These are phyloP conservation scores for Xylaria intraflava DNA, from an alignment of 495 filamentous ascomycete genomes.

Conservation along the genomic window DNA sequence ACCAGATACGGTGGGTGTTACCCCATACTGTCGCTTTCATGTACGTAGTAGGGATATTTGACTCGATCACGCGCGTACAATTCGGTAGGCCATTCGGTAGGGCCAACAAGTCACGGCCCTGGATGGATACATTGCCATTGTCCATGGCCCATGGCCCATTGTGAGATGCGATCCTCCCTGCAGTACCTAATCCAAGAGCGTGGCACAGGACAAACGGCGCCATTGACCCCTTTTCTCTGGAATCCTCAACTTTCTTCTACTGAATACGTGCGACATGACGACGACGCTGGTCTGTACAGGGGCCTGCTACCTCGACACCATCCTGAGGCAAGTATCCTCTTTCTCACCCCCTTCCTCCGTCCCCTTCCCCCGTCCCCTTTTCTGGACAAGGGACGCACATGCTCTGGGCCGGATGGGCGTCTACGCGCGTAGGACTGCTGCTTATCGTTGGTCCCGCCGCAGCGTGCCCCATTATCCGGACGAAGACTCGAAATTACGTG, in stretches of 20 bases:
- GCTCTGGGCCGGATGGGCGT: conserved; percentile 11
- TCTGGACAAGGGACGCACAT: conserved; percentile 6
- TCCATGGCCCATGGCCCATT: too few species aligned
- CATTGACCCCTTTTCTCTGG: neutral
- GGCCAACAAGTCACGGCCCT: too few species aligned
- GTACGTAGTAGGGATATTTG: neutral
- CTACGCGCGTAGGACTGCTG: neutral
- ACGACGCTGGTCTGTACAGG: conserved; percentile 53
- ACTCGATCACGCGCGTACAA: neutral
- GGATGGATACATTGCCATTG: too few species aligned
- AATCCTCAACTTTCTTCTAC: neutral
- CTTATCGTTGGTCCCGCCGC: conserved; percentile 13
- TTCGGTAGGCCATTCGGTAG: too few species aligned
- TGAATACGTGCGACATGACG: neutral
- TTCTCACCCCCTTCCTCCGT: too few species aligned
- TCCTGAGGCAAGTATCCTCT: conserved; percentile 50
- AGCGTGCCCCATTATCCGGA: conserved; percentile 60
- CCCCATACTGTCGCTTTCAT: too few species aligned
- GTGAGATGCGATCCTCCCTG: too few species aligned
- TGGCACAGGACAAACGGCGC: neutral
- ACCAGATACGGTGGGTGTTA: too few species aligned
- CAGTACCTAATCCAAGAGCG: conserved; percentile 3
- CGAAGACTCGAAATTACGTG: conserved; percentile 68
- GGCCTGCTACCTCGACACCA: conserved; percentile 63
- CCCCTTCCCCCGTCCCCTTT: too few species aligned